phyloP scores from a whole-genome alignment of 768 basidiomycete species.

The Mycena pura region DNA sequence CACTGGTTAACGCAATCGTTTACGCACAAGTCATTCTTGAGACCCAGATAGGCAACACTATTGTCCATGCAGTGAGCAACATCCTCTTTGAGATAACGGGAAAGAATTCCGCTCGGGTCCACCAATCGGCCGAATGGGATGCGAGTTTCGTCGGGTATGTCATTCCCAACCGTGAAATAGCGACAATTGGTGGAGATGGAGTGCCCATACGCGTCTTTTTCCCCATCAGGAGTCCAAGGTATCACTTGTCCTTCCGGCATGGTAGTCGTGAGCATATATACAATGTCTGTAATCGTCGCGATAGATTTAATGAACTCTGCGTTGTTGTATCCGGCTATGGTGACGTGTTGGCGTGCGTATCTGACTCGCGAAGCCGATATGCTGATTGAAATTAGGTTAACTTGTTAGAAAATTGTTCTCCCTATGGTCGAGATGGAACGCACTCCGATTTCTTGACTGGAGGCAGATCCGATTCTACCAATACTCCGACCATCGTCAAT shows the following conservation, averaged over 20 bases:
- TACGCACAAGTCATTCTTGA: neutral
- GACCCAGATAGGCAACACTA: neutral
- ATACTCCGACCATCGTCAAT: neutral
- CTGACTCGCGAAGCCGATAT: neutral
- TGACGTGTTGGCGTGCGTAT: neutral
- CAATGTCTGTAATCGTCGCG: neutral
- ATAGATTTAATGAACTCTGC: neutral
- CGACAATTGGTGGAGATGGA: neutral
- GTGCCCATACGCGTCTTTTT: neutral
- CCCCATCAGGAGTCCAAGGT: neutral
- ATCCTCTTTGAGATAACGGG: neutral
- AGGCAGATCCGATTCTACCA: neutral
- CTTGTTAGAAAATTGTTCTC: neutral
- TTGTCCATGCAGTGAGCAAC: neutral
- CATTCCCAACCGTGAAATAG: neutral
- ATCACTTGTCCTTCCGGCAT: neutral
- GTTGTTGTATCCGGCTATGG: neutral
- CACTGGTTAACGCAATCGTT: no score
- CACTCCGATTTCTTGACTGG: neutral
- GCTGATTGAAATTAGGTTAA: no score
- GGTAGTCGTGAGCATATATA: neutral
- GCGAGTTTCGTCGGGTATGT: neutral
- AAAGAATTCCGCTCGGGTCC: neutral
- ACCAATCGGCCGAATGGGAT: neutral
- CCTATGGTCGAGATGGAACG: neutral